Base-by-base conservation (phyloP, 2,329 filamentous ascomycete species). In the Xylaria sp. region DNA sequence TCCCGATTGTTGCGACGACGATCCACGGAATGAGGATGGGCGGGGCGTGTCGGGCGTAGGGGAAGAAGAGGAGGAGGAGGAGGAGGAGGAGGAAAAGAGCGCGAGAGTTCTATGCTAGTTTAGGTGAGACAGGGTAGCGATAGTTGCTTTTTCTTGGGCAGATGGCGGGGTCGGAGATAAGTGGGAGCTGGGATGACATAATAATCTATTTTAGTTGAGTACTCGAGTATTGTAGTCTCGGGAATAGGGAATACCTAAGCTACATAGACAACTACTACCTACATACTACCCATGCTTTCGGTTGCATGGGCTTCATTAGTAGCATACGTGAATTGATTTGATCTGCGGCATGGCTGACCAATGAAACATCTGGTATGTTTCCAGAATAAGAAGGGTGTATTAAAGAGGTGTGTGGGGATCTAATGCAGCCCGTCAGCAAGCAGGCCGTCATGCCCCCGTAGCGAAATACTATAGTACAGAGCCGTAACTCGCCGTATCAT, bases 11-110 rank as follows among this genome's bases (percentile, higher is more conserved):
- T 12, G 48, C 41, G 48, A 48, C 51, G 63, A 37, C 34, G n/a
- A 34, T 7, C 23, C 9, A 12, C 48, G 39, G 32, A n/a, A 2
- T 13, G 6, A 32, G 13, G 7, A 48, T 15, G 8, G 83, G 34
- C 39, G 44, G 55, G 6, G 41, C 41, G 41, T 10, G 41, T 18
- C 6, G 18, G 12, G 41, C 4, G 41, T n/a, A 37, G 7, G 10
- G 34, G 32, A 34, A 9, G 32, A 34, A 4, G 32, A 34, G 32
- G 34, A 37, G 32, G 32, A 34, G 32, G 34, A 37, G 34, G 34
- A 37, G 34, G 34, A 37, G 34, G 34, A 37, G 34, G 34, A 37
- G 7, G 5, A 37, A 6, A 6, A 37, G 34, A 10, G 34, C 34
- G 34, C 34, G 8, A 37, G 34, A 37, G 34, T 37, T 37, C 1